These are phyloP conservation scores for Phytophthora hibernalis DNA, from an alignment of 352 stramenopile genomes.

Conservation along the genomic window DNA sequence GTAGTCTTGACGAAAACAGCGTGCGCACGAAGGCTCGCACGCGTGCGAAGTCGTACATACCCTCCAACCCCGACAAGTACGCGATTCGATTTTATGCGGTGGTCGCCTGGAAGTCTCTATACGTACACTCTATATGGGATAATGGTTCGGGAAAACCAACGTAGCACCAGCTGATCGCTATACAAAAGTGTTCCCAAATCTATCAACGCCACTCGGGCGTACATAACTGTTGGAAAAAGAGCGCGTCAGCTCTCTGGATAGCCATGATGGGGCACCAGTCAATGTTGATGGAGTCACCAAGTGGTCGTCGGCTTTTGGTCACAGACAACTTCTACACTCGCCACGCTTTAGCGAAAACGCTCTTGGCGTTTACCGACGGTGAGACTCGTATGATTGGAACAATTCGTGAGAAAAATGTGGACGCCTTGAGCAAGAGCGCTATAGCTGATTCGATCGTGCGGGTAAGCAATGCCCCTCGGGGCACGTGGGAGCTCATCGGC, in stretches of 20 bases:
- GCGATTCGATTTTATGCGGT: conserved; percentile 20
- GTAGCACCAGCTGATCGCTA: conserved; percentile 10
- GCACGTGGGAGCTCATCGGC: conserved; percentile 13
- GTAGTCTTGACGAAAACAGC: conserved; percentile 18
- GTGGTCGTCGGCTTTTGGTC: not conserved
- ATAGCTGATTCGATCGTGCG: no score
- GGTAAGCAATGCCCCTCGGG: not conserved
- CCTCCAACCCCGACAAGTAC: conserved; percentile 15
- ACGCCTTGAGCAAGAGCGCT: conserved; percentile 21
- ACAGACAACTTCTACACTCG: conserved; percentile 32
- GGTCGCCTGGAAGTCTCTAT: conserved; percentile 5
- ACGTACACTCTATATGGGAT: conserved; percentile 14
- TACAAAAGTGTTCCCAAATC: conserved; percentile 11
- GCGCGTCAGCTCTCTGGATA: conserved; percentile 15
- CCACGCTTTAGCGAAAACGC: conserved; percentile 9
- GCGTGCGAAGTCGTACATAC: not conserved
- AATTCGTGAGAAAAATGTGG: conserved; percentile 17
- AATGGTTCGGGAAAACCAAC: not conserved
- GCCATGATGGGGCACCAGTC: conserved; percentile 9
- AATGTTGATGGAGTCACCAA: not conserved
- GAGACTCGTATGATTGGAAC: conserved; percentile 18
- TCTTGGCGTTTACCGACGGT: conserved; percentile 17
- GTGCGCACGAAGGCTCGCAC: conserved; percentile 7
- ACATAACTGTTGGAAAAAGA: not conserved
- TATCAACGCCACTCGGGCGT: conserved; percentile 6